Evolutionary conservation across 345 rosid genomes (phyloP).

Genomic region (Sapria himalayana): DNA sequence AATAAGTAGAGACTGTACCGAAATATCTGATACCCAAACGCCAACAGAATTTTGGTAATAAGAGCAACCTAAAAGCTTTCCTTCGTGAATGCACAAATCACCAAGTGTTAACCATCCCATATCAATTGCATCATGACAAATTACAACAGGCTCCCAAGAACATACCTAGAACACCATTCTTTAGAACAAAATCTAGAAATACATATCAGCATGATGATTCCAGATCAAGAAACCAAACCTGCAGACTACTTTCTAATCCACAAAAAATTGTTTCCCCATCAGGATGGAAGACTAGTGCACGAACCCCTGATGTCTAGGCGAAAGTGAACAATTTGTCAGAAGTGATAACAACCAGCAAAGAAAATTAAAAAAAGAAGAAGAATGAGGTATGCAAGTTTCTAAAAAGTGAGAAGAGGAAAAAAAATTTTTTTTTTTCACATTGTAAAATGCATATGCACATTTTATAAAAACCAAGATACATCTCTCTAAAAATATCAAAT

Average conservation of each 20-base stretch:
- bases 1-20: constrained; percentile 23
- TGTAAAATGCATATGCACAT: no score
- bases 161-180: constrained; percentile 80
- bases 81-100: constrained; percentile 71
- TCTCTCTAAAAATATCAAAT: no score
- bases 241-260: constrained; percentile 70
- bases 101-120: constrained; percentile 90
- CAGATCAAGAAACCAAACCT: constrained; percentile 47
- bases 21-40: constrained; percentile 72
- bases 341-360: background rate
- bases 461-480: no score
- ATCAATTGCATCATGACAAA: constrained; percentile 66
- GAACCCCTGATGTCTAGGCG: constrained; percentile 63
- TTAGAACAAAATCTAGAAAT: no score
- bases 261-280: constrained; percentile 81
- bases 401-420: background rate
- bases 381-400: background rate
- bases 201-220: no score
- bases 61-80: constrained; percentile 79
- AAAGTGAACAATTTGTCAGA: background rate
- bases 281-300: constrained; percentile 53
- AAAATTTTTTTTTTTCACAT: no score
- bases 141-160: constrained; percentile 97
- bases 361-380: background rate
- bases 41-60: constrained; percentile 60